Evolutionary conservation across 805 yeast genomes (phyloP).

Genomic region (Candida wancherniae): DNA sequence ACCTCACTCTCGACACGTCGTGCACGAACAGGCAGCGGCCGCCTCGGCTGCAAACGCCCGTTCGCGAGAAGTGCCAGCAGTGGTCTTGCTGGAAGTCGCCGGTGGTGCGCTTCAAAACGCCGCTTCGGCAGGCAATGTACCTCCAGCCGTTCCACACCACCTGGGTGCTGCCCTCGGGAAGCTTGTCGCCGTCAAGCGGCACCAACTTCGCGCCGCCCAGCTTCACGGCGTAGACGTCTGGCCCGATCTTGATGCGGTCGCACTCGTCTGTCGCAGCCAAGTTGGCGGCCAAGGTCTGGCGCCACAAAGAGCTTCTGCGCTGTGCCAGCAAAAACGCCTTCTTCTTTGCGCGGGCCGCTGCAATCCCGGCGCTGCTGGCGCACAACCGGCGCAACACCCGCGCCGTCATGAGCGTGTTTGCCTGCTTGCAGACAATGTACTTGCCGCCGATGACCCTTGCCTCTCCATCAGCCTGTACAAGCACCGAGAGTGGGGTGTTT

Average conservation of each 20-base stretch:
- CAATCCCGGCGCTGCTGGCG: constrained; percentile 2
- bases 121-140: constrained; percentile 6
- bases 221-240: constrained; percentile 40
- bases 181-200: constrained; percentile 26
- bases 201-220: constrained; percentile 38
- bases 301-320: no score
- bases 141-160: constrained; percentile 29
- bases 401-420: constrained; percentile 10
- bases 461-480: no score
- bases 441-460: neutral
- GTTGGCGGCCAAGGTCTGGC: constrained; percentile 23
- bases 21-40: constrained; percentile 52
- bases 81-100: constrained; percentile 13
- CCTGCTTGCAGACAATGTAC: constrained; percentile 5
- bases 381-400: constrained; percentile 4
- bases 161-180: constrained; percentile 1
- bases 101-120: constrained; percentile 4
- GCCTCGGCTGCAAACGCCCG: constrained; percentile 52
- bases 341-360: neutral
- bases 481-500: no score
- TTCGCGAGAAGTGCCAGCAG: constrained; percentile 35
- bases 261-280: constrained; percentile 36
- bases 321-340: no score
- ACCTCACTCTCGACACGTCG: constrained; percentile 43
- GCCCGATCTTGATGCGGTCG: constrained; percentile 42